Percentiles rank a stretch among this genome's conserved stretches.
phyloP scores from a whole-genome alignment of 495 filamentous ascomycete species.

The Sordaria brevicollis region DNA sequence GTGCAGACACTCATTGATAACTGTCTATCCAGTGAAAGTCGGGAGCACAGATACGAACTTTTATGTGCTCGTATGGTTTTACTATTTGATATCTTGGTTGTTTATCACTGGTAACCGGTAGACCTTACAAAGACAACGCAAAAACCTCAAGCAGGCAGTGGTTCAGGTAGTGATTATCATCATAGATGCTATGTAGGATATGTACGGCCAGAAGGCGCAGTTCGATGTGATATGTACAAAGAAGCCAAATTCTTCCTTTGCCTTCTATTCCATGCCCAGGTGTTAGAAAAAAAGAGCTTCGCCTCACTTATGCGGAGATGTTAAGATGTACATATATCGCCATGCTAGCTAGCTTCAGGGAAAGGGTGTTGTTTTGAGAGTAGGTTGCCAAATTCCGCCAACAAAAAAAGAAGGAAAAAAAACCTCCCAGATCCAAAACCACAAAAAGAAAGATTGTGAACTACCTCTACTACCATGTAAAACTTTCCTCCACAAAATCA shows the following conservation, averaged over 20 bases:
- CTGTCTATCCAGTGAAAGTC: too few species aligned
- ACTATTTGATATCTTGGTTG: too few species aligned
- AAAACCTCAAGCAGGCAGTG: neutral
- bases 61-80: too few species aligned
- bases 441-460: neutral
- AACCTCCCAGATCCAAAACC: neutral
- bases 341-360: neutral
- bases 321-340: neutral
- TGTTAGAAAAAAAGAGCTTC: neutral
- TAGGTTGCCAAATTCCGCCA: neutral
- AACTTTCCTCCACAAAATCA: constrained; percentile 81
- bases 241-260: neutral
- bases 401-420: neutral
- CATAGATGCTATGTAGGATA: neutral
- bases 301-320: neutral
- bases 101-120: too few species aligned
- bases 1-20: too few species aligned
- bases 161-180: neutral
- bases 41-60: too few species aligned
- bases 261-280: neutral
- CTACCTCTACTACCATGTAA: constrained; percentile 78
- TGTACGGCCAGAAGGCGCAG: neutral
- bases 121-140: neutral
- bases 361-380: too few species aligned
- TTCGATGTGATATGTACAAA: neutral